These are phyloP conservation scores for Lignosus rhinocerotis DNA, from an alignment of 1,284 basidiomycete species.

Conservation along the genomic window DNA sequence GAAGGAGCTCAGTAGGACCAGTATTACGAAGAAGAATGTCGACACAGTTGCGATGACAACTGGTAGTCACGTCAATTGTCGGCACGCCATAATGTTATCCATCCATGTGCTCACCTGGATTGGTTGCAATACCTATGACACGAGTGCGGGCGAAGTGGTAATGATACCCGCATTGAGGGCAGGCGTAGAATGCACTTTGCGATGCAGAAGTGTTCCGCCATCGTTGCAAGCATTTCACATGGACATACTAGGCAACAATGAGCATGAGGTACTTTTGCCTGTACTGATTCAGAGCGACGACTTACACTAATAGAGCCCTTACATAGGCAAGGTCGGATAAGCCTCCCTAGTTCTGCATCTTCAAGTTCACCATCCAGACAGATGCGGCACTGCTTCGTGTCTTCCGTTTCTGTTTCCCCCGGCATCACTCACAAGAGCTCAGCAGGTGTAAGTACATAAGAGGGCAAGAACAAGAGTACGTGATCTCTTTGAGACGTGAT, in stretches of 20 bases:
- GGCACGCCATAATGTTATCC: neutral
- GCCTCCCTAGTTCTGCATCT: slow-evolving; percentile 61
- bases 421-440: neutral
- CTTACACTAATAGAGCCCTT: slow-evolving; percentile 78
- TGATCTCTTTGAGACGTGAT: neutral
- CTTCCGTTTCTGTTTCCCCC: neutral
- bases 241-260: slow-evolving; percentile 56
- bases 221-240: slow-evolving; percentile 71
- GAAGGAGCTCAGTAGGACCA: slow-evolving; percentile 73
- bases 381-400: slow-evolving; percentile 70
- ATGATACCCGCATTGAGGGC: slow-evolving; percentile 74
- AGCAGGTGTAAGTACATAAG: neutral
- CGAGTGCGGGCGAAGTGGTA: slow-evolving; percentile 73
- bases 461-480: neutral
- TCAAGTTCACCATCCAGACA: slow-evolving; percentile 72
- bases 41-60: slow-evolving; percentile 69
- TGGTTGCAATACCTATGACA: slow-evolving; percentile 69
- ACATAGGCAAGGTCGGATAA: slow-evolving; percentile 78
- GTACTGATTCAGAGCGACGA: slow-evolving; percentile 6
- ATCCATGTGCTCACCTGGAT: slow-evolving; percentile 49
- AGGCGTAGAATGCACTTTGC: slow-evolving; percentile 66
- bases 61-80: slow-evolving; percentile 29
- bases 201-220: slow-evolving; percentile 67
- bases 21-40: slow-evolving; percentile 59
- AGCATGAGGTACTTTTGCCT: neutral